Percentiles rank a stretch among this genome's conserved stretches.
phyloP scores from a whole-genome alignment of 768 basidiomycete species.

The Plicaturopsis crispa region DNA sequence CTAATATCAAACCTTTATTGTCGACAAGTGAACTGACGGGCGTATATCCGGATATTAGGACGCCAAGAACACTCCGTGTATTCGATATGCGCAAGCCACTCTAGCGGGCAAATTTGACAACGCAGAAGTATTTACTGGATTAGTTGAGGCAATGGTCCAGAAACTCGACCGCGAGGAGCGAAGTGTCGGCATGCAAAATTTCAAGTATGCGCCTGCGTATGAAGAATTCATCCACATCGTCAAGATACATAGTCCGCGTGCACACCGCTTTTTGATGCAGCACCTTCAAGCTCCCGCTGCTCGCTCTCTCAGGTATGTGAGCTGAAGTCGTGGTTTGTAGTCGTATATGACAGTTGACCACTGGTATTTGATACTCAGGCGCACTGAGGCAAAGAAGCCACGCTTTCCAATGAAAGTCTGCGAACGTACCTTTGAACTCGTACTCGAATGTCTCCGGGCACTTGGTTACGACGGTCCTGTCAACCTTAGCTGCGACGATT shows the following conservation, averaged over 20 bases:
- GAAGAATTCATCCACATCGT: constrained; percentile 23
- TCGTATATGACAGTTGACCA: not conserved
- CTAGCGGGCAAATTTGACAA: constrained; percentile 17
- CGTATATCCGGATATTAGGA: too few species aligned
- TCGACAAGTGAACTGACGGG: not conserved
- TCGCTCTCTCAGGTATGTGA: constrained; percentile 13
- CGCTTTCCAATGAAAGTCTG: constrained; percentile 15
- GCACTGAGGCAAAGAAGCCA: constrained; percentile 7
- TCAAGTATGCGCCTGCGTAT: constrained; percentile 22
- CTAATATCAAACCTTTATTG: not conserved
- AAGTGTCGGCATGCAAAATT: constrained; percentile 26
- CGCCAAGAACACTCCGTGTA: constrained; percentile 4
- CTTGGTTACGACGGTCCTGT: constrained; percentile 17
- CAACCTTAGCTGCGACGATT: constrained; percentile 26
- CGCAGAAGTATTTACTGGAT: constrained; percentile 17
- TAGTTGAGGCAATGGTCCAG: constrained; percentile 21
- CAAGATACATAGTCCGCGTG: constrained; percentile 17
- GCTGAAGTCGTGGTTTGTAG: not conserved
- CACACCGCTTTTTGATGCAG: constrained; percentile 15
- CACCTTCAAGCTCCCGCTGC: constrained; percentile 11
- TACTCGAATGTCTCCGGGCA: constrained; percentile 8
- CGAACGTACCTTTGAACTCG: constrained; percentile 13
- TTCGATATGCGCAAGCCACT: constrained; percentile 12
- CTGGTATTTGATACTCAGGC: not conserved
- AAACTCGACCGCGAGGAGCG: constrained; percentile 16